A percentile compares a stretch with the other conserved stretches of the same genome.
Evolutionary conservation across 2,329 filamentous ascomycete genomes (phyloP).

Genomic region (Penicillium sp.): DNA sequence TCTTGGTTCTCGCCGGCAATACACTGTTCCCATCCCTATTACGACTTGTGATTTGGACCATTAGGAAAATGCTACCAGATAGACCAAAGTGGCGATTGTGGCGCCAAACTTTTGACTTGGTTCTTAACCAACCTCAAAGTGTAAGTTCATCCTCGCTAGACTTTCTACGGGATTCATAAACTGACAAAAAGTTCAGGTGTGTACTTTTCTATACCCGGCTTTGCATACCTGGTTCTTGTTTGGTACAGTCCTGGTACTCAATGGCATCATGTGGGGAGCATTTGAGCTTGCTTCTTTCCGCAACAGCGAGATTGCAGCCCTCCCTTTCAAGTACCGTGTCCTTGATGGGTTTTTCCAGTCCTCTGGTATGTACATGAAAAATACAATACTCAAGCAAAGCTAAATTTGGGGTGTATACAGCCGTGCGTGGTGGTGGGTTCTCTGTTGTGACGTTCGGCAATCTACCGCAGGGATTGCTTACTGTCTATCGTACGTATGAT

Average conservation of each 20-base stretch:
- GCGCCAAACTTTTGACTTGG: slow-evolving; percentile 41
- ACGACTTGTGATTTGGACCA: slow-evolving; percentile 63
- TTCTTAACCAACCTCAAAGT: slow-evolving; percentile 41
- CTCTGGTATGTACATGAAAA: slow-evolving; percentile 50
- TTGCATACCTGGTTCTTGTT: slow-evolving; percentile 70
- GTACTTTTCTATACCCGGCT: slow-evolving; percentile 62
- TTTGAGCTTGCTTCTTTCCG: slow-evolving; percentile 71
- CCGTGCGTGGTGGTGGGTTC: slow-evolving; percentile 68
- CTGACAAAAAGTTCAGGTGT: slow-evolving; percentile 29
- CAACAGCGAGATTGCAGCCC: slow-evolving; percentile 60
- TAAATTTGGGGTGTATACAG: slow-evolving; percentile 19
- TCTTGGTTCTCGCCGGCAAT: slow-evolving; percentile 68
- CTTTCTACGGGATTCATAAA: background rate
- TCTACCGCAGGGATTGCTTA: slow-evolving; percentile 52
- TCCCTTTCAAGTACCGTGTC: slow-evolving; percentile 61
- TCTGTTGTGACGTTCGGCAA: slow-evolving; percentile 66
- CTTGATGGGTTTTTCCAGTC: slow-evolving; percentile 69
- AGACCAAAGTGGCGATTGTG: slow-evolving; percentile 37
- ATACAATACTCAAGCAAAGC: background rate
- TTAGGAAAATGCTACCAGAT: slow-evolving; percentile 42
- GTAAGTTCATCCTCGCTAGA: slow-evolving; percentile 15
- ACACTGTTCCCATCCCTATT: slow-evolving; percentile 70
- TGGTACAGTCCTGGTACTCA: slow-evolving; percentile 64
- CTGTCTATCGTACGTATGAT: slow-evolving; percentile 37
- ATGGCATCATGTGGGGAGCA: slow-evolving; percentile 68